A percentile compares a stretch with the other conserved stretches of the same genome.
These are phyloP conservation scores for Trichopus zeylanicus DNA, from an alignment of 116 monocot species.

Conservation along the genomic window DNA sequence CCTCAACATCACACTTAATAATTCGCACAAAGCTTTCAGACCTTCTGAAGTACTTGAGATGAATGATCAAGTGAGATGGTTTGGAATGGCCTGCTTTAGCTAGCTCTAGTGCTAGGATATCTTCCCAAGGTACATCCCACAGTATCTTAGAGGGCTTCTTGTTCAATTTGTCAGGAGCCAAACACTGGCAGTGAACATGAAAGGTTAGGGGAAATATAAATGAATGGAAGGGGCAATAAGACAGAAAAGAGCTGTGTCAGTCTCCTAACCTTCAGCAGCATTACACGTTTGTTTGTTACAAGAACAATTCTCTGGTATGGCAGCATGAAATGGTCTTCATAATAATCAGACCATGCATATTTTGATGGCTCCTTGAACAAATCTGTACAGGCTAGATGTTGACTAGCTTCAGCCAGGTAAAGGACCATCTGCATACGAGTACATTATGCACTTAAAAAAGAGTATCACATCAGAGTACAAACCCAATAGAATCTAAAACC, in stretches of 20 bases:
- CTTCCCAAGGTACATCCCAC: constrained; percentile 94
- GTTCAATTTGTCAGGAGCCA: constrained; percentile 67
- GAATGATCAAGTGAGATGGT: constrained; percentile 90
- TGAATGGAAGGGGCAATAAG: not conserved
- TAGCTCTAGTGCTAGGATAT: constrained; percentile 82
- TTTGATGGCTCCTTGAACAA: constrained; percentile 97
- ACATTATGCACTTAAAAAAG: not conserved
- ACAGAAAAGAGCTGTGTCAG: not conserved
- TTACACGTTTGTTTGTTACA: constrained; percentile 87
- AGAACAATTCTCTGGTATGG: constrained; percentile 78
- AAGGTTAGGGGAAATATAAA: constrained; percentile 7
- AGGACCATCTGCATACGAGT: constrained; percentile 75
- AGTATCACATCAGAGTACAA: too few relatives aligned
- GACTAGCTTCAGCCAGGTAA: constrained; percentile 91
- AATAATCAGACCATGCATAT: constrained; percentile 95
- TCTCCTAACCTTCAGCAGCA: constrained; percentile 70
- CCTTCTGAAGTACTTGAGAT: constrained; percentile 77
- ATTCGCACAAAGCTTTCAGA: constrained; percentile 72
- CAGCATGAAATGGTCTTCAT: constrained; percentile 86
- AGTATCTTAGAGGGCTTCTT: constrained; percentile 84
- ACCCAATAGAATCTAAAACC: too few relatives aligned
- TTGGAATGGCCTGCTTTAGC: constrained; percentile 72
- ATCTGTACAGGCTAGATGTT: constrained; percentile 89
- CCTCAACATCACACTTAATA: constrained; percentile 65
- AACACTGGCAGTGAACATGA: constrained; percentile 29